Conservation (phyloP, 805 yeast species). For the Ogataea methanolica region DNA sequence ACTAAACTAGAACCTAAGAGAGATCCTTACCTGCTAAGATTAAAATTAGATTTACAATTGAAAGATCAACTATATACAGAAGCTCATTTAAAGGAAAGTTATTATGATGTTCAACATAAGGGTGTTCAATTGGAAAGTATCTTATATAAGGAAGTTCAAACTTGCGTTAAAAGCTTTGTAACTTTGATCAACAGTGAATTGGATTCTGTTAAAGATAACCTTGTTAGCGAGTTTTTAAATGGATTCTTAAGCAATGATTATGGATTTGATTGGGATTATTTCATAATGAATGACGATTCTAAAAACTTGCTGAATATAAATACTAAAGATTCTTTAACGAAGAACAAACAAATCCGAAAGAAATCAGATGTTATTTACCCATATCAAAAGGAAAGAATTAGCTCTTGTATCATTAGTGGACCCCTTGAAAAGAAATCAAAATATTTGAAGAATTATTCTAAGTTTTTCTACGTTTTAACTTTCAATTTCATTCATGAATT, state of each 20-base stretch:
- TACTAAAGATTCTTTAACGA: constrained; percentile 23
- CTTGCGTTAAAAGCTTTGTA: constrained; percentile 47
- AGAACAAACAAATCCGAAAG: constrained; percentile 38
- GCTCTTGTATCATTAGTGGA: constrained; percentile 56
- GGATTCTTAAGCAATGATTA: constrained; percentile 53
- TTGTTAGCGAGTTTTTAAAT: constrained; percentile 49
- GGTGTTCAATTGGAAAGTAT: constrained; percentile 62
- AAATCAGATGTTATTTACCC: constrained; percentile 50
- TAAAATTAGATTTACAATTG: constrained; percentile 60
- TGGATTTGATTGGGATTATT: constrained; percentile 68
- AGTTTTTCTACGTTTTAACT: constrained; percentile 63
- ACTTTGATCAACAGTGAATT: constrained; percentile 49
- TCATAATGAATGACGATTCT: constrained; percentile 42
- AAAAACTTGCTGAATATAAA: constrained; percentile 38
- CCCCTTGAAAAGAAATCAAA: constrained; percentile 57
- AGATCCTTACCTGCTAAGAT: constrained; percentile 62
- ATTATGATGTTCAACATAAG: constrained; percentile 57
- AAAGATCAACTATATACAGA: constrained; percentile 61
- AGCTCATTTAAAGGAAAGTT: constrained; percentile 61
- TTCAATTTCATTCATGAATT: constrained; percentile 67
- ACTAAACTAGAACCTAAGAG: constrained; percentile 25
- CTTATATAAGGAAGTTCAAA: constrained; percentile 58
- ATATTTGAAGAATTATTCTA: constrained; percentile 53
- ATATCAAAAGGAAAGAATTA: constrained; percentile 46
- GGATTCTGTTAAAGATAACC: constrained; percentile 40